Evolutionary conservation across 495 filamentous ascomycete genomes (phyloP), one percentile per base, ranked within the genome.

Genomic region (Xylaria scruposa): DNA sequence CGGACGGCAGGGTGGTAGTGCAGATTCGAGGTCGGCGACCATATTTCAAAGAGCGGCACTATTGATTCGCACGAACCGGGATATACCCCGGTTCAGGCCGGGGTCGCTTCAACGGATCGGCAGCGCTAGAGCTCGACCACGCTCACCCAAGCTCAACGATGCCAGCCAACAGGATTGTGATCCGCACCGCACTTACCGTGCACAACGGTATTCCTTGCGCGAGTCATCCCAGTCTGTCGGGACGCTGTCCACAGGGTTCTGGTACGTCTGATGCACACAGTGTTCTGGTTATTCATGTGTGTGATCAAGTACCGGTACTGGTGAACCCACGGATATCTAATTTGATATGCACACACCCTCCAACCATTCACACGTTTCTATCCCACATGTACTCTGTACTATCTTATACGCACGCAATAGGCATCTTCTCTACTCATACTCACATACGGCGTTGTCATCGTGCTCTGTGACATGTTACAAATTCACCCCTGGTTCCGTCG

Each of bases 201-300:
- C 36, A 36, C 61, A 70, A 70, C 60, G 68, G 68, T 61, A 67
- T 66, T 72, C 70, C 70, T 72, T 72, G 70, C 70, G 62, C 70
- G 70, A 72, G 70, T 46, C 70, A 72, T 72, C 70, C 70, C 70
- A 72, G 70, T 61, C 62, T 72, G 70, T 72, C 70, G 70, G 70
- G 62, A 71, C 61, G 61, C 49, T 59, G 24, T 26, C 58, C 44
- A 61, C 44, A 3, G 49, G 29, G 60, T 44, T 38, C 21, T 17
- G 38, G 60, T 63, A 63, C 38, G 2, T 29, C 38, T 24, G 38
- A 1, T 7, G 38, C 62, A 49, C 62, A 40, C 40, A 47, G 62
- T 65, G 38, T 21, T 65, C 62, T 6, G 24, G 42, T 6, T 44
- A 33, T 9, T 31, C 10, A 42, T 19, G 5, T 13, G 19, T 21